A percentile compares a stretch with the other conserved stretches of the same genome.
phyloP scores from a whole-genome alignment of 2,329 filamentous ascomycete genomes.

The Onygenales sp. region DNA sequence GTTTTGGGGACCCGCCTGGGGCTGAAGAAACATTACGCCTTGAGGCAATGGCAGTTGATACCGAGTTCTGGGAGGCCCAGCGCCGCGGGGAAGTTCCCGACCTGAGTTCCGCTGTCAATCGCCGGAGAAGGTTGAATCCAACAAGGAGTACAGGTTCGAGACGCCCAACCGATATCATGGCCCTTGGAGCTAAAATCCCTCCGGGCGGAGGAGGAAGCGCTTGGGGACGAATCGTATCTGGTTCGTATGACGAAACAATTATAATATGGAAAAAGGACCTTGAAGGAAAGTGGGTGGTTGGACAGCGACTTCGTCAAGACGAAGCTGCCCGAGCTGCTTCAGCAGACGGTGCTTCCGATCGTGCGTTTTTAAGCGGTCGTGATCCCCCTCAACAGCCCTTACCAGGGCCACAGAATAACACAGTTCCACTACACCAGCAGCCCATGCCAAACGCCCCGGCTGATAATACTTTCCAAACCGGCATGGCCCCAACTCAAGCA shows the following conservation, averaged over 20 bases:
- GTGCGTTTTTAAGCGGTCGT: not conserved
- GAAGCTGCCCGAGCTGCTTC: constrained; percentile 36
- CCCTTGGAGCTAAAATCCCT: constrained; percentile 76
- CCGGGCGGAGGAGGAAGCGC: constrained; percentile 82
- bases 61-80: constrained; percentile 56
- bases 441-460: constrained; percentile 1
- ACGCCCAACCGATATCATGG: constrained; percentile 61
- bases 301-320: constrained; percentile 61
- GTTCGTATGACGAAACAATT: constrained; percentile 91
- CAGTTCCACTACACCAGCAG: constrained; percentile 2
- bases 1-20: constrained; percentile 80
- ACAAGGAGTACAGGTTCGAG: constrained; percentile 61
- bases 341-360: not conserved
- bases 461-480: not conserved
- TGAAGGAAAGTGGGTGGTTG: constrained; percentile 74
- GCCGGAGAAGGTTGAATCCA: constrained; percentile 43
- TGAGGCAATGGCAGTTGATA: constrained; percentile 64
- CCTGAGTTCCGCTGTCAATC: constrained; percentile 33
- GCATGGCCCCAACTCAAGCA: not conserved
- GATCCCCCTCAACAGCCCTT: not conserved
- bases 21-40: constrained; percentile 64
- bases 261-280: constrained; percentile 87
- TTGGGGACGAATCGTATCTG: constrained; percentile 92
- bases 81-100: constrained; percentile 34
- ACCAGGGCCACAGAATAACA: not conserved